Percentiles rank a stretch among this genome's conserved stretches.
These are phyloP conservation scores for Trichosporon sp. DNA, from an alignment of 1,284 basidiomycete genomes.

Conservation along the genomic window DNA sequence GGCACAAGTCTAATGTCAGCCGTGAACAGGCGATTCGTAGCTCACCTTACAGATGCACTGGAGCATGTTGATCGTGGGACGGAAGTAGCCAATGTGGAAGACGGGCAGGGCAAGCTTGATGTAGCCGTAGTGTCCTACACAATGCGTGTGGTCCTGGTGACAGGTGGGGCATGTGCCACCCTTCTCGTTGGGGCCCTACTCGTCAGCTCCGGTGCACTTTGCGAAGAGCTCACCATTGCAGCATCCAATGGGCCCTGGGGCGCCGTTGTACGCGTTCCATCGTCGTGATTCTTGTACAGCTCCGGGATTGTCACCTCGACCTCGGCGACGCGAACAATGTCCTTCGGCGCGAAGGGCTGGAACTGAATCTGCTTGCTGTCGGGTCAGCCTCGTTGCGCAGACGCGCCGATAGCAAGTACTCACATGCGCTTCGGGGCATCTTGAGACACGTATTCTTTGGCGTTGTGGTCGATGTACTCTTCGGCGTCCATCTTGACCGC, in stretches of 20 bases:
- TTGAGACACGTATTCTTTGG: constrained; percentile 78
- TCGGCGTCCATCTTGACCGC: constrained; percentile 20
- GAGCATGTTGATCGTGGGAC: constrained; percentile 86
- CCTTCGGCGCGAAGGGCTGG: constrained; percentile 82
- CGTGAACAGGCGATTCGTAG: too few relatives aligned
- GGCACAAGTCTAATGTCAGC: constrained; percentile 70
- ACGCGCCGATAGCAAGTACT: constrained; percentile 35
- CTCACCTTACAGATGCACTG: constrained; percentile 92
- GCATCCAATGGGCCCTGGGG: constrained; percentile 86
- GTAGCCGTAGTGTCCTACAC: constrained; percentile 96
- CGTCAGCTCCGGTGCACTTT: constrained; percentile 15
- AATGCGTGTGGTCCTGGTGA: constrained; percentile 84
- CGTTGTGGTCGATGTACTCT: constrained; percentile 34
- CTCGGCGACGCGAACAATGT: constrained; percentile 88
- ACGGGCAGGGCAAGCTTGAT: constrained; percentile 94
- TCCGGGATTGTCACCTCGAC: constrained; percentile 90
- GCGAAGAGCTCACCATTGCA: constrained; percentile 60
- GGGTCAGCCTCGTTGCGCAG: background rate
- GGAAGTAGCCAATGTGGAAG: constrained; percentile 98
- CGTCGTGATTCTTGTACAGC: constrained; percentile 63
- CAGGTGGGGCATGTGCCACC: constrained; percentile 90
- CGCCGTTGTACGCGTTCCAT: constrained; percentile 61
- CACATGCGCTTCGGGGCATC: constrained; percentile 90
- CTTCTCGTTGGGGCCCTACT: constrained; percentile 92
- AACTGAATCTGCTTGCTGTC: constrained; percentile 88